A percentile compares a stretch with the other conserved stretches of the same genome.
Conservation (phyloP, 768 basidiomycete genomes). For the Vararia minispora region DNA sequence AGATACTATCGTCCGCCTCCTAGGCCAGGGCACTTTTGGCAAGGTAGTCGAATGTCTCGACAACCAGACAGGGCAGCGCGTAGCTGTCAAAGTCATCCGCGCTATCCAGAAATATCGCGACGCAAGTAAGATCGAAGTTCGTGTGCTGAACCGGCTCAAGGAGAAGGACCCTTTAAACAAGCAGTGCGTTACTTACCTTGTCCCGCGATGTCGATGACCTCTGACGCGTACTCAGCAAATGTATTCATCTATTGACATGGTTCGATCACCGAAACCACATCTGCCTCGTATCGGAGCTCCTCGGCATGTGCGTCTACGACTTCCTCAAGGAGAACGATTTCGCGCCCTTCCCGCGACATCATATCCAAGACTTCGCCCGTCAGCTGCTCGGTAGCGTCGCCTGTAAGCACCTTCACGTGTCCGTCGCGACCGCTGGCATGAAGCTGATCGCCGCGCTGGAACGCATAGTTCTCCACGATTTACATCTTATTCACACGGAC, state of each 20-base stretch:
- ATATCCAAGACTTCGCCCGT: conserved; percentile 92
- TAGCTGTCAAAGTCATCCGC: conserved; percentile 98
- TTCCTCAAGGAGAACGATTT: conserved; percentile 98
- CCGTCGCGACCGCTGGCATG: too few species aligned
- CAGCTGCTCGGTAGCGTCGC: conserved; percentile 89
- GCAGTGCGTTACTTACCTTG: conserved; percentile 48
- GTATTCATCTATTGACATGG: conserved; percentile 88
- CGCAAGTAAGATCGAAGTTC: conserved; percentile 95
- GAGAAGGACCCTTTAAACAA: conserved; percentile 79
- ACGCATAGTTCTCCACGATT: conserved; percentile 81
- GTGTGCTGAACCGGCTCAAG: conserved; percentile 86
- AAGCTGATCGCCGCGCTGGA: too few species aligned
- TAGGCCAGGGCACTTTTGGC: conserved; percentile 98
- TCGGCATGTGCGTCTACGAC: conserved; percentile 97
- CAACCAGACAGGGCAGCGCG: conserved; percentile 58
- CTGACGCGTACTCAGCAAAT: conserved; percentile 55
- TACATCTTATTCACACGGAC: conserved; percentile 93
- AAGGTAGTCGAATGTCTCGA: conserved; percentile 95
- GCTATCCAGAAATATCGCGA: conserved; percentile 98
- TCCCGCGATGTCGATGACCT: conserved; percentile 11
- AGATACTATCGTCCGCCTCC: conserved; percentile 87
- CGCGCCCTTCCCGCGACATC: conserved; percentile 88
- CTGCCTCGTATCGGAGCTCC: conserved; percentile 89
- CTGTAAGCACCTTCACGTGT: conserved; percentile 69
- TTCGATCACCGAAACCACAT: conserved; percentile 98